These are phyloP conservation scores for Podaxis sp. DNA, from an alignment of 768 basidiomycete genomes.

Conservation along the genomic window DNA sequence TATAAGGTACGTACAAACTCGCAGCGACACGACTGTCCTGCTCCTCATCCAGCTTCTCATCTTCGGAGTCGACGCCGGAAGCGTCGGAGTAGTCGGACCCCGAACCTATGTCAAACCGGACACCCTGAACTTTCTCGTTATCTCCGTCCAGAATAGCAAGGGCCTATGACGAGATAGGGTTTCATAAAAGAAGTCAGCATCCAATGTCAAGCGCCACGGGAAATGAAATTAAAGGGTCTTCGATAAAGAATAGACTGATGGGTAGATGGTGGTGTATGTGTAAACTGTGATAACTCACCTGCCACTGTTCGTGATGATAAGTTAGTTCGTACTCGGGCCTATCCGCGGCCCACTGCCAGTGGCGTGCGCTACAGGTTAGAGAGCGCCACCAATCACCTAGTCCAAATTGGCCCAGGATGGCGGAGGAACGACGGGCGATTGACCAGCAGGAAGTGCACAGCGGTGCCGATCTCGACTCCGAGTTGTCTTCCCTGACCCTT, in stretches of 20 bases:
- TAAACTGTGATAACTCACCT: conserved; percentile 28
- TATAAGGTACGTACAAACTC: conserved; percentile 41
- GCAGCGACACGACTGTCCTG: conserved; percentile 31
- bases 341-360: conserved; percentile 44
- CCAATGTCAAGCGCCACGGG: not conserved
- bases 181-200: not conserved
- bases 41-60: conserved; percentile 14
- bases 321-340: conserved; percentile 43
- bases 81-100: not conserved
- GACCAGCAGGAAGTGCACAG: not conserved
- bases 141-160: conserved; percentile 21
- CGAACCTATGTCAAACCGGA: not conserved
- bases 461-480: not conserved
- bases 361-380: conserved; percentile 27
- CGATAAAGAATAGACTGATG: not conserved
- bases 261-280: not conserved
- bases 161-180: not conserved
- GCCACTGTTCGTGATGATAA: conserved; percentile 46
- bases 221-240: not conserved
- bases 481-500: not conserved
- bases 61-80: not conserved
- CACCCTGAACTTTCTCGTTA: not conserved
- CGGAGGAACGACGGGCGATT: conserved; percentile 1
- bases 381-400: conserved; percentile 12
- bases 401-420: not conserved